Conservation (phyloP, 257 asterid species). For the Nicotiana knightiana region DNA sequence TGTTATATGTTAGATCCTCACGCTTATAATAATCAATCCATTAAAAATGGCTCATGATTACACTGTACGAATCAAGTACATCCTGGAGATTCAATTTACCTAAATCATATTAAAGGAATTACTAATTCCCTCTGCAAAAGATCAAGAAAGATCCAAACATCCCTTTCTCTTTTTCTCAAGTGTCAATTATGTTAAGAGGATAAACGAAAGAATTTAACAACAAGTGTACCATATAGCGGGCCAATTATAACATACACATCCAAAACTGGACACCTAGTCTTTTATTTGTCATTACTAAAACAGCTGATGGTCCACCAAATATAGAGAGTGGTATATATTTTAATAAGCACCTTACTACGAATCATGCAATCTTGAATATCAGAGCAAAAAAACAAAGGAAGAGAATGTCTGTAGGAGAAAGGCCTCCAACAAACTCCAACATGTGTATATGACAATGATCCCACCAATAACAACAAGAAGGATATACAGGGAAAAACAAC, state of each 20-base stretch:
- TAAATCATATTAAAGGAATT: background rate
- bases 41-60: background rate
- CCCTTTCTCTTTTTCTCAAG: too few species aligned
- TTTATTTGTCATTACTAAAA: background rate
- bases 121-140: background rate
- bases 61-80: background rate
- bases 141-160: background rate
- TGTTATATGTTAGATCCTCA: background rate
- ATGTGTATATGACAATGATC: background rate
- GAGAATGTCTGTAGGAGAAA: background rate
- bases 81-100: background rate
- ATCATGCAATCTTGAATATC: background rate
- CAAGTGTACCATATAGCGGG: conserved; percentile 1
- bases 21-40: background rate
- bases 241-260: background rate
- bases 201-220: background rate
- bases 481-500: too few species aligned
- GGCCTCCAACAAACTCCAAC: background rate
- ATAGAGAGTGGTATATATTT: background rate
- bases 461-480: too few species aligned
- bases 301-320: conserved; percentile 7
- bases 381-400: background rate
- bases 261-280: background rate
- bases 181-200: background rate
- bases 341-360: background rate